Evolutionary conservation across 2,329 filamentous ascomycete species (phyloP), one percentile per base, ranked within the genome.

Genomic region (Pseudogymnoascus destructans): DNA sequence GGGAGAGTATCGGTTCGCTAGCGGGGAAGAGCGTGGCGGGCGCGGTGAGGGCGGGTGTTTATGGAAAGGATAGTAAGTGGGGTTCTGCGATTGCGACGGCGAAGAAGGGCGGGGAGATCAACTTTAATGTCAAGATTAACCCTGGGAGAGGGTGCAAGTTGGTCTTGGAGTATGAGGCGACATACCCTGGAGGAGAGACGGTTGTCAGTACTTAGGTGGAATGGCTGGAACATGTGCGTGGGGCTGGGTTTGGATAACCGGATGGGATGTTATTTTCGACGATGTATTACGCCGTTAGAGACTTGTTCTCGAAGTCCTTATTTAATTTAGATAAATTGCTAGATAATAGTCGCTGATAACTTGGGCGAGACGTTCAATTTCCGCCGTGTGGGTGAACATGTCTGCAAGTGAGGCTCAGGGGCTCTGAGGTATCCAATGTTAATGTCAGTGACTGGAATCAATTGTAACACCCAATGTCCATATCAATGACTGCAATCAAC

Each of bases 131-230:
- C 9, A 73, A 68, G 42, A 68, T 86, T 56, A 78, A 82, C 60
- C 74, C 79, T 0, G 80, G 82, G 23, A 75, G 76, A 64, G 74
- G 77, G 3, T 78, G 80, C 13, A 78, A 77, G 68, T 68, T 87
- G 61, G 70, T 71, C 21, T 66, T 87, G 60, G 80, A 84, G 70
- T 87, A 86, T 69, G 76, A 80, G 60, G 77, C 83, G 15, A 75
- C 74, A 19, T 72, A 80, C 63, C 83, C 83, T 1, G 69, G 69
- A 13, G 76, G 75, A 7, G 78, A 81, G 61, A 67, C 63, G 5
- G 72, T 75, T 55, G 59, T 70, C 57, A 61, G 60, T 59, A 62
- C 38, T 35, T 59, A 60, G 19, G 38, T 27, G 30, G 30, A 17
- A 17, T 27, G 8, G 9, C n/a, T 27, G 23, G 23, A 17, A 6